Evolutionary conservation across 305 asterid species (phyloP), one percentile per base, ranked within the genome.

Genomic region (Lippia alba): DNA sequence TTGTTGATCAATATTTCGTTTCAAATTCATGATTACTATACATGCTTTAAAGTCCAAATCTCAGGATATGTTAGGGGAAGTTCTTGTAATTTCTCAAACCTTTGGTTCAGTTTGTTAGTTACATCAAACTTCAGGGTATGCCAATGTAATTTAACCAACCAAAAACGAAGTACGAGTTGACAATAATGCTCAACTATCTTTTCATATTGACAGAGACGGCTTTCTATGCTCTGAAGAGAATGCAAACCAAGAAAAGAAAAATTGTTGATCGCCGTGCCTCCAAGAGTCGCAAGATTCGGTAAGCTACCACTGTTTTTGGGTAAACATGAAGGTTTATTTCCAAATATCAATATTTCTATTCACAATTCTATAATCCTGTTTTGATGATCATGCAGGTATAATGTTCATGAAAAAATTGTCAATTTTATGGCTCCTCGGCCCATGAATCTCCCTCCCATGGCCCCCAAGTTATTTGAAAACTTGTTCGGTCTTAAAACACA

Each of bases 281-380:
- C 18, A 92, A 94, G 85, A 87, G 91, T 85, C 97, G 97, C 50
- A 94, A 92, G 90, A 94, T 94, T 67, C 77, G 97, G 98, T 85
- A 65, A 76, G 81, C 73, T 9, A 10, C 41, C 49, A 69, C 15
- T 58, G n/a, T 55, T 40, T 51, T 36, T 56, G 72, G 15, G 41
- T 65, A 18, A 63, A n/a, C 55, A 53, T 54, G n/a, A 16, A 41
- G 16, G 30, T 14, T 6, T 71, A 32, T 14, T 16, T 61, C 24
- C 60, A 32, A 33, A 20, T 36, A 9, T 33, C 4, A 6, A 19
- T 49, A 20, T 19, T 57, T 50, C 61, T 50, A 1, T 39, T 61
- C 51, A 41, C 51, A 54, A 3, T 41, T 64, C 58, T 77, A 8
- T 69, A 48, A 15, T 32, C 20, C 32, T 0, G 9, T 39, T 6